Evolutionary conservation across 768 basidiomycete genomes (phyloP).

Genomic region (Lactarius deliciosus): DNA sequence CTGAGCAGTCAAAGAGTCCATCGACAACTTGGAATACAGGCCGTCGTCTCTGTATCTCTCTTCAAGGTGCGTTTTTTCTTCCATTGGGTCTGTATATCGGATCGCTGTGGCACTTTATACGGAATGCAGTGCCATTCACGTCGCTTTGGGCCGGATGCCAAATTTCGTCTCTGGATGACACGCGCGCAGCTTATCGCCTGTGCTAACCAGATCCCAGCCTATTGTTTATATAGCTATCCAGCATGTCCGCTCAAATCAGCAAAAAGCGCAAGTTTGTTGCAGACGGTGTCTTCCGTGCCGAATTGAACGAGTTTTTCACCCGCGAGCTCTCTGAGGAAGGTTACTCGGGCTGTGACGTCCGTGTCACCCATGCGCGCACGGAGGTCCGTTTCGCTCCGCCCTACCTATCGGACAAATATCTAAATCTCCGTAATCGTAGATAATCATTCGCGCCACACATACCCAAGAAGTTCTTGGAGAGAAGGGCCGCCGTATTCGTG

Average conservation of each 20-base stretch:
- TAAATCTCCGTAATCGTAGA: slow-evolving; percentile 45
- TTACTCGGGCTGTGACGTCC: slow-evolving; percentile 99
- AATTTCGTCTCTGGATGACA: slow-evolving; percentile 19
- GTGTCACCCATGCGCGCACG: slow-evolving; percentile 97
- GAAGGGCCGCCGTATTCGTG: slow-evolving; percentile 98
- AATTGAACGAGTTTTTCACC: slow-evolving; percentile 98
- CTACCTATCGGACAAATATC: slow-evolving; percentile 6
- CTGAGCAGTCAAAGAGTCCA: slow-evolving; percentile 5
- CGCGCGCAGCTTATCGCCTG: not conserved
- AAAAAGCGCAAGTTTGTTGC: slow-evolving; percentile 99
- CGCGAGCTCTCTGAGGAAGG: slow-evolving; percentile 98
- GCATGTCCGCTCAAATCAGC: slow-evolving; percentile 87
- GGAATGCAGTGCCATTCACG: not conserved
- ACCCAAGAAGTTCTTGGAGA: slow-evolving; percentile 98
- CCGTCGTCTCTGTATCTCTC: not conserved
- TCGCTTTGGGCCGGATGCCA: slow-evolving; percentile 25
- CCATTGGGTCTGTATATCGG: too few relatives aligned
- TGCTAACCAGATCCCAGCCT: slow-evolving; percentile 19
- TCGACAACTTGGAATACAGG: slow-evolving; percentile 8
- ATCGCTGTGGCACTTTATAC: not conserved
- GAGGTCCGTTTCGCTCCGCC: slow-evolving; percentile 53
- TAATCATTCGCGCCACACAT: slow-evolving; percentile 99
- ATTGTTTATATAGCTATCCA: slow-evolving; percentile 34
- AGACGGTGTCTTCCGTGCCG: slow-evolving; percentile 98
- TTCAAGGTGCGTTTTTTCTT: slow-evolving; percentile 20